phyloP scores from a whole-genome alignment of 805 yeast genomes.

The Blastobotrys americana region DNA sequence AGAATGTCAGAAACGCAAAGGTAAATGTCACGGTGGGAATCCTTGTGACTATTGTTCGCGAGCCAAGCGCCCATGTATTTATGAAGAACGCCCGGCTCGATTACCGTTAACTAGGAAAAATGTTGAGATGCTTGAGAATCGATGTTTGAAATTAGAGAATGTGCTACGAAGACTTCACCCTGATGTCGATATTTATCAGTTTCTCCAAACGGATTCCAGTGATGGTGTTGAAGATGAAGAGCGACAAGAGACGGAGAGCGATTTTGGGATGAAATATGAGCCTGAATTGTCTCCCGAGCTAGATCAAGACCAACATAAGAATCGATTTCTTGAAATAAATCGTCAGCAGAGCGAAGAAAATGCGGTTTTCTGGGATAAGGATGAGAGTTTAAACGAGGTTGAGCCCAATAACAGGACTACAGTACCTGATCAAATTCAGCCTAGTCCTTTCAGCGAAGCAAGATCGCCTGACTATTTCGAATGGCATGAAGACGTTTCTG shows the following conservation, averaged over 20 bases:
- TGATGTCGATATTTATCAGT: conserved; percentile 34
- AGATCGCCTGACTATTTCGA: conserved; percentile 36
- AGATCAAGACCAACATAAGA: not conserved
- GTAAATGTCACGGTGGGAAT: conserved; percentile 10
- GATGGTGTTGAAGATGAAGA: not conserved
- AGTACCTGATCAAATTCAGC: conserved; percentile 3
- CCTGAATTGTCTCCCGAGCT: not conserved
- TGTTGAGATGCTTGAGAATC: conserved; percentile 43
- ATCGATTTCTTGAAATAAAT: no score
- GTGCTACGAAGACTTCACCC: conserved; percentile 38
- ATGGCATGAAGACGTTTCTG: conserved; percentile 25
- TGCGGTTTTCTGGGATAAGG: no score
- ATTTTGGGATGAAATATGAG: no score
- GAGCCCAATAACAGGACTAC: not conserved
- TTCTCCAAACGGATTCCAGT: not conserved
- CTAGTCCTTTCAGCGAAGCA: conserved; percentile 45
- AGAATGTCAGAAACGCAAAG: conserved; percentile 8
- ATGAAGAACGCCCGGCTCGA: conserved; percentile 11
- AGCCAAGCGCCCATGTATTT: conserved; percentile 10
- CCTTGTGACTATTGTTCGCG: conserved; percentile 8
- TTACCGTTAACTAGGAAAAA: conserved; percentile 18
- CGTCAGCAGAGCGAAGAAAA: no score
- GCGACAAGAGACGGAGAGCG: no score
- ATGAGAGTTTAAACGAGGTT: not conserved
- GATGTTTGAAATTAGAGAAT: conserved; percentile 39